Evolutionary conservation across 352 stramenopile species (phyloP), one percentile per base, ranked within the genome.

Genomic region (Ophiocytium majus): DNA sequence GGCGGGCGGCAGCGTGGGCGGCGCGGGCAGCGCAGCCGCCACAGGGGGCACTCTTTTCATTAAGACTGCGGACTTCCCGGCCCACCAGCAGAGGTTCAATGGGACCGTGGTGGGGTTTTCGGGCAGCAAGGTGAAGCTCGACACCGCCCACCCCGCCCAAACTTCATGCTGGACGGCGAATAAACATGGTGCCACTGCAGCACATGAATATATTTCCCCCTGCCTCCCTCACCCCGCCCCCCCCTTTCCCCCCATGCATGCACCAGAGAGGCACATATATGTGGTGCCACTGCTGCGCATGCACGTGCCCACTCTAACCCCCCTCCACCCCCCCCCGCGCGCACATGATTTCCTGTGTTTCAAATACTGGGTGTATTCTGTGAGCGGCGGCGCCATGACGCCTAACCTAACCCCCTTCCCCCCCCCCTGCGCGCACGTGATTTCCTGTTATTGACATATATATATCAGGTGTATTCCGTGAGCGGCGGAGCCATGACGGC

Each of bases 61-160:
- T 83, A 96, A 95, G 81, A 96, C 94, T 0, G 94, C 93, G 19
- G 90, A 91, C 66, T 97, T 97, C 75, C 93, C 93, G 5, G 93
- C 96, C 0, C 92, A 97, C 85, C 89, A 91, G 0, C 95, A 98
- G 84, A 92, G 92, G 49, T 95, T 97, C 33, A 19, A 63, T 23
- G 76, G 33, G 5, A 78, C 66, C 35, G 66, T 78, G 5, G 32
- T 78, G 35, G 66, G 32, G 5, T 78, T 78, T 14, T 5, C 66
- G 5, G 66, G 66, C 32, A 78, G 35, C 32, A 78, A 43, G 84
- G 84, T 88, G 64, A n/a, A n/a, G n/a, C n/a, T n/a, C n/a, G n/a
- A n/a, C n/a, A n/a, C n/a, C n/a, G n/a, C n/a, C n/a, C n/a, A n/a
- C n/a, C n/a, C n/a, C n/a, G n/a, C n/a, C n/a, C n/a, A n/a, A n/a